Percentiles rank a stretch among this genome's conserved stretches.
Evolutionary conservation across 1,284 basidiomycete species (phyloP).

Genomic region (Bothia castanella): DNA sequence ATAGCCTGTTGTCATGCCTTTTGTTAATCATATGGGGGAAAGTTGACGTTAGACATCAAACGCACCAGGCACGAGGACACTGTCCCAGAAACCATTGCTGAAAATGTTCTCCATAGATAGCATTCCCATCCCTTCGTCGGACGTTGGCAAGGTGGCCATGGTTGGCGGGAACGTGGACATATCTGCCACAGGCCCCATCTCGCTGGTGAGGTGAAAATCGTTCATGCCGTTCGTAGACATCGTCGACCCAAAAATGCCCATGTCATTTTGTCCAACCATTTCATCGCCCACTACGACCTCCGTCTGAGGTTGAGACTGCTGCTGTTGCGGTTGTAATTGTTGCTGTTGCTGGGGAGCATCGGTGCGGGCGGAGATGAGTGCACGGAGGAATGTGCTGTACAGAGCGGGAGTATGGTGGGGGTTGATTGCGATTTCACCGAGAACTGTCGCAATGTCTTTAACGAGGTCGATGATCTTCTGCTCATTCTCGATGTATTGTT

Average conservation of each 20-base stretch:
- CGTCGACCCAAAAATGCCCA: slow-evolving; percentile 26
- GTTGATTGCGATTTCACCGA: slow-evolving; percentile 73
- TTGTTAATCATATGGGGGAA: slow-evolving; percentile 11
- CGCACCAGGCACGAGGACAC: slow-evolving; percentile 75
- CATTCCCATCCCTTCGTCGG: slow-evolving; percentile 47
- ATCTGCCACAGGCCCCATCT: slow-evolving; percentile 77
- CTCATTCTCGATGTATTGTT: slow-evolving; percentile 71
- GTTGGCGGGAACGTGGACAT: slow-evolving; percentile 79
- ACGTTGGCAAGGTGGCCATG: slow-evolving; percentile 55
- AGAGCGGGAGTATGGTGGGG: slow-evolving; percentile 79
- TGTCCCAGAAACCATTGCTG: slow-evolving; percentile 78
- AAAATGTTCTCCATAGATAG: slow-evolving; percentile 79
- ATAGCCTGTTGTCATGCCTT: slow-evolving; percentile 51
- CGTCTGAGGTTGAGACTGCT: slow-evolving; percentile 19
- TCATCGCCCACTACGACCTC: slow-evolving; percentile 28
- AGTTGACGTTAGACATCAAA: slow-evolving; percentile 11
- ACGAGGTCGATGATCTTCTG: slow-evolving; percentile 68
- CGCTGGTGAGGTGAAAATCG: slow-evolving; percentile 68
- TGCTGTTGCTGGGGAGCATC: slow-evolving; percentile 35
- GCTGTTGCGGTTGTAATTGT: slow-evolving; percentile 8
- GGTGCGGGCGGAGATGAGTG: slow-evolving; percentile 63
- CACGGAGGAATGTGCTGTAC: slow-evolving; percentile 83
- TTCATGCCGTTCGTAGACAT: slow-evolving; percentile 28
- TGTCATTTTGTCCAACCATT: slow-evolving; percentile 22
- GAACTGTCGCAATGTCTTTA: slow-evolving; percentile 74